These are phyloP conservation scores for Sicyos baderoa DNA, from an alignment of 306 rosid genomes.

Conservation along the genomic window DNA sequence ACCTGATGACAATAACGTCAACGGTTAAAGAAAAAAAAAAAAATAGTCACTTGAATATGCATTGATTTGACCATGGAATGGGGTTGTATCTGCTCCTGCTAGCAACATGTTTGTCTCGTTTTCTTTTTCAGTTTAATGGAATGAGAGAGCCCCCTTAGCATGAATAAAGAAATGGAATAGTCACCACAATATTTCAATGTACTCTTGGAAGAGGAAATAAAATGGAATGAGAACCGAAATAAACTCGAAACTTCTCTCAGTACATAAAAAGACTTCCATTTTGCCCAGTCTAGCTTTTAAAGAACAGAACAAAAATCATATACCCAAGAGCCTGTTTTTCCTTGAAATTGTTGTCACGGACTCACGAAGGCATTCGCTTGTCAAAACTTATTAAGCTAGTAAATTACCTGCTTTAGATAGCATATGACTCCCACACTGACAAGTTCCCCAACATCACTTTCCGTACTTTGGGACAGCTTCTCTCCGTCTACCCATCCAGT, in stretches of 20 bases:
- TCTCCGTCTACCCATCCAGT: constrained; percentile 91
- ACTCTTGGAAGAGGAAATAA: background rate
- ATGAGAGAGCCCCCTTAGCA: background rate
- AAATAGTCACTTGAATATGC: background rate
- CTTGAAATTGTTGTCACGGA: background rate
- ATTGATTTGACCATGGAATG: background rate
- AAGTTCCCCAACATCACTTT: constrained; percentile 88
- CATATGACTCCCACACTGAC: constrained; percentile 99
- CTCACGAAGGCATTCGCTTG: background rate
- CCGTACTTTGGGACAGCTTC: constrained; percentile 91
- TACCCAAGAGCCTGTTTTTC: background rate
- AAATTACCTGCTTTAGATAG: constrained; percentile 82
- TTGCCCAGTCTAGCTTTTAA: background rate
- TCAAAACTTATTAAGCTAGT: background rate
- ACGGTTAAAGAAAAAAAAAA: background rate
- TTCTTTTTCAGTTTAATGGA: background rate
- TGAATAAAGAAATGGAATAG: background rate
- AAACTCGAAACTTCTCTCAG: background rate
- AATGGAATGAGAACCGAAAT: background rate
- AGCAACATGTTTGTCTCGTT: background rate
- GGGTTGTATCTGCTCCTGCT: no score
- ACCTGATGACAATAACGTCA: background rate
- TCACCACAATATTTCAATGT: background rate
- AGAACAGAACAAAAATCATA: background rate
- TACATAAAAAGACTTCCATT: background rate